These are phyloP conservation scores for Penicillium capsulatum DNA, from an alignment of 2,329 filamentous ascomycete genomes.

Conservation along the genomic window DNA sequence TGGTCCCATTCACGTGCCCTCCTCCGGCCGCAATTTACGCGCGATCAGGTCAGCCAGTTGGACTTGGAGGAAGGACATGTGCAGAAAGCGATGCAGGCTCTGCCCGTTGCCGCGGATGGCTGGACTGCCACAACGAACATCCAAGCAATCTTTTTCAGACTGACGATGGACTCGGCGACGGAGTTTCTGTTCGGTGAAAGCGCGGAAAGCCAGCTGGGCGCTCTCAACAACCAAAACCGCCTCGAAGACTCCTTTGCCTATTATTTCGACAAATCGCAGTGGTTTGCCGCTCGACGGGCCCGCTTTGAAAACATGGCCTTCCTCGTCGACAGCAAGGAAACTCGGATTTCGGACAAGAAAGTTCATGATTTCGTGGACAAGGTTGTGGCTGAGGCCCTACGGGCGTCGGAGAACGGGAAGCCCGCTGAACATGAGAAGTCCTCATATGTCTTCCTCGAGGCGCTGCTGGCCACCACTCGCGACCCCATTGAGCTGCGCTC, in stretches of 20 bases:
- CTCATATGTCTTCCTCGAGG: slow-evolving; percentile 50
- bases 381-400: slow-evolving; percentile 43
- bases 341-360: slow-evolving; percentile 32
- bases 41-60: slow-evolving; percentile 76
- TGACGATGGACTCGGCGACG: slow-evolving; percentile 78
- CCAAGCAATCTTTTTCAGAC: slow-evolving; percentile 74
- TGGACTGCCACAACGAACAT: slow-evolving; percentile 60
- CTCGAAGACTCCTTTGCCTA: slow-evolving; percentile 43
- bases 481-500: slow-evolving; percentile 48
- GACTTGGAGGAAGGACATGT: slow-evolving; percentile 77
- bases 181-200: slow-evolving; percentile 80
- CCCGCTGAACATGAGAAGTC: slow-evolving; percentile 28
- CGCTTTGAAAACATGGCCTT: slow-evolving; percentile 27
- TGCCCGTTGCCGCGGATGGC: slow-evolving; percentile 54
- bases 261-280: slow-evolving; percentile 36
- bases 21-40: slow-evolving; percentile 80
- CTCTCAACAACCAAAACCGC: slow-evolving; percentile 45
- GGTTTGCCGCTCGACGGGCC: slow-evolving; percentile 25
- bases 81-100: slow-evolving; percentile 64
- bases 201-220: slow-evolving; percentile 53
- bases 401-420: slow-evolving; percentile 20
- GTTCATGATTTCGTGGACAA: slow-evolving; percentile 45
- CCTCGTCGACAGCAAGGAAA: slow-evolving; percentile 31
- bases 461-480: slow-evolving; percentile 44
- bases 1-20: slow-evolving; percentile 81